Conservation (phyloP, 2,329 filamentous ascomycete species). For the Trichoderma sp. region DNA sequence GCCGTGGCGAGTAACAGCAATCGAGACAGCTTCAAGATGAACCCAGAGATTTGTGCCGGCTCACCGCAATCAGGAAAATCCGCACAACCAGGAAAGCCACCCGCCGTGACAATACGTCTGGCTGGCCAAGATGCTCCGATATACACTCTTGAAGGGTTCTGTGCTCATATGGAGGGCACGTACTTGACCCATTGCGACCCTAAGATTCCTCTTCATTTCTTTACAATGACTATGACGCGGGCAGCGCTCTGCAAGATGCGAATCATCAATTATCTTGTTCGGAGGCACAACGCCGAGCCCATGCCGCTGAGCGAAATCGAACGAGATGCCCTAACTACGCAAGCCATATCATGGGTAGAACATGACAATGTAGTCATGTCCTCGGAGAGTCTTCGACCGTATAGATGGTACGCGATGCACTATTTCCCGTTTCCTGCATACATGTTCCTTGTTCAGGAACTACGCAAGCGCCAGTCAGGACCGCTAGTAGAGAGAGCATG, state of each 20-base stretch:
- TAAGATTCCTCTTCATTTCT: conserved; percentile 60
- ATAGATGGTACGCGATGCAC: conserved; percentile 60
- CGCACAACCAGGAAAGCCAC: conserved; percentile 26
- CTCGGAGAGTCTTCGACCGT: conserved; percentile 52
- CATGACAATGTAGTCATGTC: conserved; percentile 59
- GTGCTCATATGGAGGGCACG: conserved; percentile 55
- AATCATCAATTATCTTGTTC: conserved; percentile 55
- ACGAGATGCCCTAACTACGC: conserved; percentile 54
- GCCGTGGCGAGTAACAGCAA: conserved; percentile 51
- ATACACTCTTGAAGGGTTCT: conserved; percentile 55
- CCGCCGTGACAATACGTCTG: conserved; percentile 42
- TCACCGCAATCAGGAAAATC: conserved; percentile 27
- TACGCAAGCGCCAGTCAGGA: conserved; percentile 54
- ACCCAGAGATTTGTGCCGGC: conserved; percentile 31
- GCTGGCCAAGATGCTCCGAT: conserved; percentile 52
- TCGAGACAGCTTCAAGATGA: conserved; percentile 38
- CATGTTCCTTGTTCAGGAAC: conserved; percentile 59
- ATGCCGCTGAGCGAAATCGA: conserved; percentile 47
- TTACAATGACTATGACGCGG: conserved; percentile 59
- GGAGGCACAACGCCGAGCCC: conserved; percentile 44
- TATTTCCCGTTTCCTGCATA: conserved; percentile 64
- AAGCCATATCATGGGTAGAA: conserved; percentile 60
- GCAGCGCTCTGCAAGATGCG: conserved; percentile 59
- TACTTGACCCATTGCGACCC: conserved; percentile 59
- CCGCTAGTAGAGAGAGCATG: conserved; percentile 60